These are phyloP conservation scores for Ceratobasidium sp. DNA, from an alignment of 1,284 basidiomycete genomes.

Conservation along the genomic window DNA sequence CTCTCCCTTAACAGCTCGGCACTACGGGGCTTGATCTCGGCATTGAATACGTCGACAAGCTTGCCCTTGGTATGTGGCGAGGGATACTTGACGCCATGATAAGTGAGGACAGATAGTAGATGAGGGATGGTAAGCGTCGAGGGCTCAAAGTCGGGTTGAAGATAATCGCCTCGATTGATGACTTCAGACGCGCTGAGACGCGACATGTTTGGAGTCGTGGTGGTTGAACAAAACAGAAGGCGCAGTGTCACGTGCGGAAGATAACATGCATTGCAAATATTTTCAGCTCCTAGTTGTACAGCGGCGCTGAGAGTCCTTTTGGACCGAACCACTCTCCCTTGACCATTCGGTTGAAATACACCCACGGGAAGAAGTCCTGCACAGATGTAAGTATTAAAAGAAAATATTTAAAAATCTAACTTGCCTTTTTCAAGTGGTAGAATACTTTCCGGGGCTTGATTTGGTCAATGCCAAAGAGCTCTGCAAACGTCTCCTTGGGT, in stretches of 20 bases:
- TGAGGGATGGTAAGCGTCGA: conserved; percentile 78
- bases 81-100: conserved; percentile 80
- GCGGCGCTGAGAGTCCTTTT: conserved; percentile 44
- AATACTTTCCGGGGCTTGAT: conserved; percentile 69
- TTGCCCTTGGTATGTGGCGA: conserved; percentile 85
- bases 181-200: conserved; percentile 73
- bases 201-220: conserved; percentile 59
- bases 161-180: conserved; percentile 76
- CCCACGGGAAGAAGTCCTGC: conserved; percentile 84
- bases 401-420: neutral
- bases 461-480: conserved; percentile 70
- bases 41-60: conserved; percentile 80
- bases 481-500: conserved; percentile 84
- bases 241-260: conserved; percentile 34
- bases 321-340: conserved; percentile 56
- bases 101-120: conserved; percentile 78
- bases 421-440: conserved; percentile 90
- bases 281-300: conserved; percentile 15
- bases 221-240: conserved; percentile 42
- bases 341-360: conserved; percentile 87
- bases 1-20: conserved; percentile 70
- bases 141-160: conserved; percentile 85
- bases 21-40: conserved; percentile 70
- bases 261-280: conserved; percentile 35
- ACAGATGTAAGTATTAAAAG: conserved; percentile 40